Conservation (phyloP, 2,329 filamentous ascomycete genomes). For the Fusarium hainanense region DNA sequence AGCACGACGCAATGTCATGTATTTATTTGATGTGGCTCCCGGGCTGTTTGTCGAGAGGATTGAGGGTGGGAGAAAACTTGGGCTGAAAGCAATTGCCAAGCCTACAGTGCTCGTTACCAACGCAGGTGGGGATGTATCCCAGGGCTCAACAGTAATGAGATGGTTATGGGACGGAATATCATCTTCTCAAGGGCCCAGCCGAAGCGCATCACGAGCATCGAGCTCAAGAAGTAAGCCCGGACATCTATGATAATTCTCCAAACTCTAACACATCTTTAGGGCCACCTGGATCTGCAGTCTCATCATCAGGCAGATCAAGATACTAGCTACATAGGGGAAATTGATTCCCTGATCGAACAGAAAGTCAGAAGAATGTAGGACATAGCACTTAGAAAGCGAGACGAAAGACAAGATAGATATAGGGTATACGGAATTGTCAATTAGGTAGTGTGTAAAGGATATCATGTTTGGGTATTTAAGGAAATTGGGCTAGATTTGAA, state of each 20-base stretch:
- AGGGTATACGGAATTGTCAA: conserved; percentile 28
- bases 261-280: conserved; percentile 48
- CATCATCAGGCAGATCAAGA: conserved; percentile 34
- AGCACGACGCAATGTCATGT: conserved; percentile 47
- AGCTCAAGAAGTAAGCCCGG: conserved; percentile 46
- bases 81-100: conserved; percentile 49
- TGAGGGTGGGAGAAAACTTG: conserved; percentile 49
- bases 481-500: conserved; percentile 19
- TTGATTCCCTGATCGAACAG: background rate
- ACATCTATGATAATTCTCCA: conserved; percentile 30
- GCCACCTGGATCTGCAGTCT: conserved; percentile 30
- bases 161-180: conserved; percentile 50
- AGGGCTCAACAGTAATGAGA: conserved; percentile 49
- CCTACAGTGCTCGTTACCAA: conserved; percentile 51
- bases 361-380: conserved; percentile 16
- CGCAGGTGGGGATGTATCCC: conserved; percentile 43
- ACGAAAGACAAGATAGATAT: background rate
- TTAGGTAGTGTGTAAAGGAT: conserved; percentile 20
- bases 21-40: conserved; percentile 53
- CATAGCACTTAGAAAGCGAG: background rate
- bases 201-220: conserved; percentile 37
- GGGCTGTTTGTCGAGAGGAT: conserved; percentile 53
- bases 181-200: conserved; percentile 25
- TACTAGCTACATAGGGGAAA: conserved; percentile 10
- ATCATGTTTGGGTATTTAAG: conserved; percentile 29